Base-by-base conservation (phyloP, 2,329 filamentous ascomycete genomes). In the Hypoxylon sp. region DNA sequence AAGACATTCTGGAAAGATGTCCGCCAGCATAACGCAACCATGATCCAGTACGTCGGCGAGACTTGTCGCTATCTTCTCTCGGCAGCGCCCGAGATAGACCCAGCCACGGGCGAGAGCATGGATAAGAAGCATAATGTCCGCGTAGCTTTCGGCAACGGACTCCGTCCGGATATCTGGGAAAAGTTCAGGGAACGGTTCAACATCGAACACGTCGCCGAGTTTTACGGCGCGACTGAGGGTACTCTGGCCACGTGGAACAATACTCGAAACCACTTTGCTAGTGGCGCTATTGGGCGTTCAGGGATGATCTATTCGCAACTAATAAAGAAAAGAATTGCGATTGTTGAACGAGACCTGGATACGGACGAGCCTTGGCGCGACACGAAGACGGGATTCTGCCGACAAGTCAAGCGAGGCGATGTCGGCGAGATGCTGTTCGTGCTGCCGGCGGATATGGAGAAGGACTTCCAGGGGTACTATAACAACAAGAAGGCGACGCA, bases 1-100 rank as follows among this genome's bases (percentile, higher is more conserved):
- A 83, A 83, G 60, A 85, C 80, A 1, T 95, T 94, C 75, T 95
- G 91, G 88, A 78, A 84, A 13, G 90, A 94, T 51, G 88, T 88
- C 13, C 83, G 89, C n/a, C 81, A 83, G 40, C 84, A 83, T 45
- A 78, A 88, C 7, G 88, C 91, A 17, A 95, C 90, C 1, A 81
- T 87, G 3, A 88, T 96, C 60, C 91, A 96, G 71, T 96, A 96
- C 70, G 92, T 96, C 11, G 92, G 92, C 48, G 92, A 96, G 74
- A 94, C 91, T 0, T 88, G 91, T 63, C 88, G 92, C 4, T 96
- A 96, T 72, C 82, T 96, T 3, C 81, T 96, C 9, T 82, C 89
- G 0, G 85, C 86, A 0, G 83, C 88, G 2, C 79, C 84, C 0
- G 81, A 88, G 52, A 73, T 79, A 21, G 87, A 92, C 64, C 80